phyloP scores from a whole-genome alignment of 2,329 filamentous ascomycete species.

The Ustilaginoidea virens region DNA sequence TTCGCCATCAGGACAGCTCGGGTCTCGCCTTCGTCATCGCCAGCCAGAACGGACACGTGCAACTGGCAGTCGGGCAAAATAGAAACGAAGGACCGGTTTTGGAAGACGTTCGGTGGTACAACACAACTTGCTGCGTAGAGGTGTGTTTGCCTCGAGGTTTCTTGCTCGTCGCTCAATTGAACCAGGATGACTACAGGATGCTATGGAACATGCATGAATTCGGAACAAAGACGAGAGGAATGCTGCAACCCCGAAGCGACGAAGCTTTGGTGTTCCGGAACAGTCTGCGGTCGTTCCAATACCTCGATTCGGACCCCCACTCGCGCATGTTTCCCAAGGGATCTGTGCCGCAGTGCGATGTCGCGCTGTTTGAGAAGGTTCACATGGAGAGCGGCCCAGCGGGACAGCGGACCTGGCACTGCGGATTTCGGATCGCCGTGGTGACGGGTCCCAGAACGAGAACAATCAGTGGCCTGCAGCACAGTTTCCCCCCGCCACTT shows the following conservation, averaged over 20 bases:
- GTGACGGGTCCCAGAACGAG: constrained; percentile 66
- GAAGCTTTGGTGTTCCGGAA: constrained; percentile 57
- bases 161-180: constrained; percentile 52
- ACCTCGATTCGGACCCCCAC: constrained; percentile 58
- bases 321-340: constrained; percentile 63
- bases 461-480: constrained; percentile 61
- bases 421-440: constrained; percentile 64
- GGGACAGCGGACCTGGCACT: constrained; percentile 57
- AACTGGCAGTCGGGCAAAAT: constrained; percentile 55
- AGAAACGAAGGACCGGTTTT: constrained; percentile 57
- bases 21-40: constrained; percentile 58
- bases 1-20: constrained; percentile 53
- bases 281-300: constrained; percentile 61
- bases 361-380: constrained; percentile 61
- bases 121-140: constrained; percentile 48
- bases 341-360: constrained; percentile 51
- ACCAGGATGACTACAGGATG: constrained; percentile 61
- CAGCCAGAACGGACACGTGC: constrained; percentile 66
- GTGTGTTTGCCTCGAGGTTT: constrained; percentile 64
- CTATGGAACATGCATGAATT: constrained; percentile 80
- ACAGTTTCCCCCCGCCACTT: constrained; percentile 46
- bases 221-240: constrained; percentile 58
- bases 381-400: constrained; percentile 55
- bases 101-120: constrained; percentile 70
- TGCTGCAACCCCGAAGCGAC: constrained; percentile 50